phyloP scores from a whole-genome alignment of 768 basidiomycete genomes.

The Gymnopilus dilepis region DNA sequence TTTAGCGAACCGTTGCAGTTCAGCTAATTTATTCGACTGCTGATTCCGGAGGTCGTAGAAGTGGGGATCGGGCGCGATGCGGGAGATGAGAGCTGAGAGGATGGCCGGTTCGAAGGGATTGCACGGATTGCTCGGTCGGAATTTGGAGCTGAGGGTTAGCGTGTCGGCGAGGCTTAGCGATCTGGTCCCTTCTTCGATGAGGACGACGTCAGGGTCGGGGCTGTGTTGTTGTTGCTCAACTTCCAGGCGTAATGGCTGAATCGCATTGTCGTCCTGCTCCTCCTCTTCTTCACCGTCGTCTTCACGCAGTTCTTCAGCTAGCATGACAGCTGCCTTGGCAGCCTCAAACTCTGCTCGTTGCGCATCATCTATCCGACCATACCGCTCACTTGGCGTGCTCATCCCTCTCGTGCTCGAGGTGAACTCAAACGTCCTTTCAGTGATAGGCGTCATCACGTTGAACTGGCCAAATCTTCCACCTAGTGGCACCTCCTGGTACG shows the following conservation, averaged over 20 bases:
- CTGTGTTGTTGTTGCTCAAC: slow-evolving; percentile 27
- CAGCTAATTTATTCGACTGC: slow-evolving; percentile 64
- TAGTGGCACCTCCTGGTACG: slow-evolving; percentile 56
- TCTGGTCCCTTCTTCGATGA: slow-evolving; percentile 65
- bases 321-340: slow-evolving; percentile 54
- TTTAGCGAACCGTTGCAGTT: slow-evolving; percentile 74
- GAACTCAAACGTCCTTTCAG: slow-evolving; percentile 90
- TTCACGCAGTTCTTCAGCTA: slow-evolving; percentile 54
- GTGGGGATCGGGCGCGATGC: slow-evolving; percentile 61
- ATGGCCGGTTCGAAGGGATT: slow-evolving; percentile 79
- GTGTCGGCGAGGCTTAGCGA: slow-evolving; percentile 70
- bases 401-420: slow-evolving; percentile 62
- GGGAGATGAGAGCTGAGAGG: slow-evolving; percentile 65
- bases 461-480: slow-evolving; percentile 83
- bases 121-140: slow-evolving; percentile 86
- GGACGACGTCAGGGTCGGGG: slow-evolving; percentile 30
- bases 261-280: slow-evolving; percentile 22
- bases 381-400: slow-evolving; percentile 47
- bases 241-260: slow-evolving; percentile 37
- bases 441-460: slow-evolving; percentile 97
- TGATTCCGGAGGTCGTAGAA: slow-evolving; percentile 63
- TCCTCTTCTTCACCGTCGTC: slow-evolving; percentile 37
- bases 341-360: slow-evolving; percentile 51
- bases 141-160: slow-evolving; percentile 62
- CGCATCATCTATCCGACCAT: slow-evolving; percentile 27